phyloP scores from a whole-genome alignment of 495 filamentous ascomycete genomes.

The Penicillium robsamsonii region DNA sequence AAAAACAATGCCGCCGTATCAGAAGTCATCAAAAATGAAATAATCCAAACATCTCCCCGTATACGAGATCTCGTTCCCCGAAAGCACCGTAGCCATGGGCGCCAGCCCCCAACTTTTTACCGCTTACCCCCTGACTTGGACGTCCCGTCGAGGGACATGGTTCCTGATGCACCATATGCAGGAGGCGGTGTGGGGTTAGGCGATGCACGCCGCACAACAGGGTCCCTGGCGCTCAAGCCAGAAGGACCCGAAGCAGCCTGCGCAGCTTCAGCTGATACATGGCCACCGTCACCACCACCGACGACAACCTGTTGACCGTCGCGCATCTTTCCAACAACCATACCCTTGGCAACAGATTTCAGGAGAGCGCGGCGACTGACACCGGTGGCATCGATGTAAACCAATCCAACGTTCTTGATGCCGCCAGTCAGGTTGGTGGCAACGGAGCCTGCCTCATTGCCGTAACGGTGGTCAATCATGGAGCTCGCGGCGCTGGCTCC shows the following conservation, averaged over 20 bases:
- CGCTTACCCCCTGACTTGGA: conserved; percentile 37
- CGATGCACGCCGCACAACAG: conserved; percentile 32
- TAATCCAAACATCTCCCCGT: neutral
- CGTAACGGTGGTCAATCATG: conserved; percentile 81
- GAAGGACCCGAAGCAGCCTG: conserved; percentile 18
- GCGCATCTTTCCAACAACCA: conserved; percentile 87
- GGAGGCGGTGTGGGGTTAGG: conserved; percentile 41
- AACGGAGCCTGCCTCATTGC: conserved; percentile 74
- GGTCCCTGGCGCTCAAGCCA: conserved; percentile 17
- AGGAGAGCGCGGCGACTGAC: conserved; percentile 85
- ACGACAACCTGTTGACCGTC: conserved; percentile 85
- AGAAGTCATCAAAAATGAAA: neutral
- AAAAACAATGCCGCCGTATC: neutral
- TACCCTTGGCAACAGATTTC: conserved; percentile 94
- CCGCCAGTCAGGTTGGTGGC: conserved; percentile 73
- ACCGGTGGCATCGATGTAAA: conserved; percentile 96
- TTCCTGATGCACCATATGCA: conserved; percentile 42
- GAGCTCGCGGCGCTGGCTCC: conserved; percentile 73
- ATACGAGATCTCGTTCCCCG: neutral
- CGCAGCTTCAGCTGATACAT: conserved; percentile 30
- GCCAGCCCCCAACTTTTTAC: conserved; percentile 19
- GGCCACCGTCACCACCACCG: conserved; percentile 73
- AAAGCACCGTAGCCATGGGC: neutral
- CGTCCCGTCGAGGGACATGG: conserved; percentile 32
- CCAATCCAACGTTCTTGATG: conserved; percentile 91